These are phyloP conservation scores for Leccinellum rugosiceps DNA, from an alignment of 768 basidiomycete species.

Conservation along the genomic window DNA sequence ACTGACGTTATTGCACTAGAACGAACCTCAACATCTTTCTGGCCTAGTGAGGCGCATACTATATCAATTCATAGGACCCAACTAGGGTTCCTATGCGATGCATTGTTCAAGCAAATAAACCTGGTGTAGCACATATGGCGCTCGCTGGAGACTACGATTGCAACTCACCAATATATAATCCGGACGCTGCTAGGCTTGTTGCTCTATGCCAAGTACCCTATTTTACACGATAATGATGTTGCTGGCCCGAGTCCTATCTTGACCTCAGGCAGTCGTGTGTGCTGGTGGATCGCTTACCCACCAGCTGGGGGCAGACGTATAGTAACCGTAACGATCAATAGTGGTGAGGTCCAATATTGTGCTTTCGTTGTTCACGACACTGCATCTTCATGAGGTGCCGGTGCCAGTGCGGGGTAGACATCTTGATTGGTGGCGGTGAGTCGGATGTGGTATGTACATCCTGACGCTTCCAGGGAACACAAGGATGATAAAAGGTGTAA, in stretches of 20 bases:
- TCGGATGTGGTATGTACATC: no score
- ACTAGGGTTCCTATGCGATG: conserved; percentile 37
- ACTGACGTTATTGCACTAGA: conserved; percentile 27
- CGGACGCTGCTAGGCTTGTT: background rate
- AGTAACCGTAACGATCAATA: background rate
- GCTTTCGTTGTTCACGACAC: background rate
- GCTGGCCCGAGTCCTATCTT: background rate
- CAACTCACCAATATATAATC: background rate
- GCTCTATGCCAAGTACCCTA: background rate
- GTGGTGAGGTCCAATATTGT: background rate
- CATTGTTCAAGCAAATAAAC: background rate
- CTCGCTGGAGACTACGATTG: background rate
- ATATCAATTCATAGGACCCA: conserved; percentile 89
- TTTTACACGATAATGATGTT: background rate
- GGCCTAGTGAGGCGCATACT: conserved; percentile 76
- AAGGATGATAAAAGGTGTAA: no score
- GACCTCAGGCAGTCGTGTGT: no score
- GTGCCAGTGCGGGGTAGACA: background rate
- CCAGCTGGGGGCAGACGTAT: background rate
- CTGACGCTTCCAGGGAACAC: no score
- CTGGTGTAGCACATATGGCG: background rate
- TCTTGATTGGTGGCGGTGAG: background rate
- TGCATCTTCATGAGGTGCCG: no score
- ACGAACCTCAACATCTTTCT: conserved; percentile 78
- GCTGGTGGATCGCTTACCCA: background rate